Percentiles rank a stretch among this genome's conserved stretches.
Evolutionary conservation across 441 rosid species (phyloP).

Genomic region (Populus tomentosa): DNA sequence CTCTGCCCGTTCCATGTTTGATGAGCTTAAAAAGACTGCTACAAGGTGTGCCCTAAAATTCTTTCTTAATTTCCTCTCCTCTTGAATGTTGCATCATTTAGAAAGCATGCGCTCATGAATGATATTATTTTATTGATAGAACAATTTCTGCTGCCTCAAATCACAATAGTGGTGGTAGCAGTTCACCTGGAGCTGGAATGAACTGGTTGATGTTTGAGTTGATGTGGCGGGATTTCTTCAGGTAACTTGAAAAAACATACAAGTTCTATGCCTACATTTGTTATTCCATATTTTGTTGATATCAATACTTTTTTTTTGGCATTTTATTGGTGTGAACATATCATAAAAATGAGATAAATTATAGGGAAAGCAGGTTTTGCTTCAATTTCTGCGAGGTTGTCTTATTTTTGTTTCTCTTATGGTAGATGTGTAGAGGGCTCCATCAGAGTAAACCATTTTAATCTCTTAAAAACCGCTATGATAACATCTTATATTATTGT

Average conservation of each 20-base stretch:
- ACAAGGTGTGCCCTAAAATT: conserved; percentile 35
- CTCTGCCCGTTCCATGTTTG: conserved; percentile 90
- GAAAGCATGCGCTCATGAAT: conserved; percentile 2
- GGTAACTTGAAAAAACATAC: conserved; percentile 38
- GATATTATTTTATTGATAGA: conserved; percentile 31
- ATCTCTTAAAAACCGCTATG: neutral
- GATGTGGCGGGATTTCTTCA: conserved; percentile 99
- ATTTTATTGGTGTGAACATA: neutral
- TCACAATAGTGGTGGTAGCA: conserved; percentile 28
- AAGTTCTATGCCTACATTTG: neutral
- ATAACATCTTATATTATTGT: neutral
- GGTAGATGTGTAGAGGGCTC: neutral
- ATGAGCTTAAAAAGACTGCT: conserved; percentile 77
- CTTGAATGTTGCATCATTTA: neutral
- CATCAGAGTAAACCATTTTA: neutral
- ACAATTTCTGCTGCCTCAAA: conserved; percentile 41
- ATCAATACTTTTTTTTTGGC: neutral
- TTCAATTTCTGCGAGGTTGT: neutral
- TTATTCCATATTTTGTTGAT: neutral
- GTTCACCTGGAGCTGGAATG: conserved; percentile 53
- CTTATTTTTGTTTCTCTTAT: neutral
- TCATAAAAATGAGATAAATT: neutral
- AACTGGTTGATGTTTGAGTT: conserved; percentile 90
- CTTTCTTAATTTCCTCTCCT: neutral
- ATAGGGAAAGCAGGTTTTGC: neutral